A percentile compares a stretch with the other conserved stretches of the same genome.
These are phyloP conservation scores for Moricandia moricandioides DNA, from an alignment of 345 rosid genomes.

Conservation along the genomic window DNA sequence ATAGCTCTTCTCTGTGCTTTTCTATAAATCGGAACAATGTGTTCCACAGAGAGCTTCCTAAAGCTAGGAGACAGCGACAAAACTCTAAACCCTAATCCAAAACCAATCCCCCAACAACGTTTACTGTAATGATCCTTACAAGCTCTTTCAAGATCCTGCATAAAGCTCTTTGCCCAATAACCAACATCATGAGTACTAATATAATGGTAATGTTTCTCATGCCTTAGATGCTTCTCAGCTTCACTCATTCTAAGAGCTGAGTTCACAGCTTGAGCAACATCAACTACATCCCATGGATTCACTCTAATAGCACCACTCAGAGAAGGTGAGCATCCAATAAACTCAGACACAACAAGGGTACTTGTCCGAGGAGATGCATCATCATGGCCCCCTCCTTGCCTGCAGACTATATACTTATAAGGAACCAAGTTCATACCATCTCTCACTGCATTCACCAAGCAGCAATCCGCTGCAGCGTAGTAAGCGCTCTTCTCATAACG, in stretches of 20 bases:
- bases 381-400: conserved; percentile 35
- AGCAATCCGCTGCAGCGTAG: conserved; percentile 44
- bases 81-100: conserved; percentile 42
- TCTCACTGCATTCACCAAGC: conserved; percentile 44
- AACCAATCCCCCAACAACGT: conserved; percentile 46
- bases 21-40: conserved; percentile 33
- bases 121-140: conserved; percentile 45
- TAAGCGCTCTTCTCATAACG: conserved; percentile 45
- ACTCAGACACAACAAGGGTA: conserved; percentile 44
- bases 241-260: conserved; percentile 40
- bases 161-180: conserved; percentile 52
- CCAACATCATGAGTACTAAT: conserved; percentile 55
- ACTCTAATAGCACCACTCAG: conserved; percentile 50
- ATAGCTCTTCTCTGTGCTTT: conserved; percentile 39
- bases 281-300: conserved; percentile 47
- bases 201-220: conserved; percentile 48
- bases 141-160: conserved; percentile 47
- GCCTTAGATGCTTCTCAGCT: conserved; percentile 38
- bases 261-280: conserved; percentile 41
- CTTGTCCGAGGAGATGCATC: conserved; percentile 34
- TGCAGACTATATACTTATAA: conserved; percentile 43
- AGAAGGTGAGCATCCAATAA: conserved; percentile 50
- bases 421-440: conserved; percentile 53
- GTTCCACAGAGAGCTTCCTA: conserved; percentile 38
- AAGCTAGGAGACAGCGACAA: conserved; percentile 45